phyloP scores from a whole-genome alignment of 108 stramenopile species.

The Pseudonitzschia delicatissima region DNA sequence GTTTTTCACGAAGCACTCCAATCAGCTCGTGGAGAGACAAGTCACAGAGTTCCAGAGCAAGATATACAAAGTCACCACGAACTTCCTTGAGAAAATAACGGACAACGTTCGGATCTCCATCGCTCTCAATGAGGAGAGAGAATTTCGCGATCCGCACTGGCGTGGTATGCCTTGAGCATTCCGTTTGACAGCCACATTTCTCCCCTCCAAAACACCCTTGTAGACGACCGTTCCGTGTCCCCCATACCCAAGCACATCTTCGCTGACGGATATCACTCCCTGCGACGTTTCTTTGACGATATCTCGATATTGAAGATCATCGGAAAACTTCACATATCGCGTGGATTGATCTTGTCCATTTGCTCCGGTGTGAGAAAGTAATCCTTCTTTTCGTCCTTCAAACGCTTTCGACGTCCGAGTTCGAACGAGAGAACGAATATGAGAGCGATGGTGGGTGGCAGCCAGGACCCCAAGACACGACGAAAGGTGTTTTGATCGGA shows the following conservation, averaged over 20 bases:
- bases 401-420: conserved; percentile 68
- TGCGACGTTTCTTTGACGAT: too few relatives aligned
- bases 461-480: conserved; percentile 79
- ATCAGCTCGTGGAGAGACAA: conserved; percentile 86
- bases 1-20: conserved; percentile 37
- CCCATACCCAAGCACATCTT: conserved; percentile 87
- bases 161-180: conserved; percentile 90
- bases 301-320: background rate
- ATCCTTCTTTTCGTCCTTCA: conserved; percentile 41
- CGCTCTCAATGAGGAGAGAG: conserved; percentile 89
- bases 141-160: conserved; percentile 92
- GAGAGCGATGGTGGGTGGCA: conserved; percentile 73
- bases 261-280: conserved; percentile 81
- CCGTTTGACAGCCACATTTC: conserved; percentile 95
- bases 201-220: conserved; percentile 84
- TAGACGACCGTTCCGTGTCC: conserved; percentile 97
- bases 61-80: conserved; percentile 92
- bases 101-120: conserved; percentile 91
- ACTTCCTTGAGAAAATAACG: conserved; percentile 89
- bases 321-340: background rate
- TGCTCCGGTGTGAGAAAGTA: background rate
- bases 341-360: conserved; percentile 1
- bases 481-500: conserved; percentile 36
- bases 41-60: conserved; percentile 93
- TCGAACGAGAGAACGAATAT: conserved; percentile 85